Base-by-base conservation (phyloP, 1,139 yeast genomes). In the Geotrichum citri-aurantii region DNA sequence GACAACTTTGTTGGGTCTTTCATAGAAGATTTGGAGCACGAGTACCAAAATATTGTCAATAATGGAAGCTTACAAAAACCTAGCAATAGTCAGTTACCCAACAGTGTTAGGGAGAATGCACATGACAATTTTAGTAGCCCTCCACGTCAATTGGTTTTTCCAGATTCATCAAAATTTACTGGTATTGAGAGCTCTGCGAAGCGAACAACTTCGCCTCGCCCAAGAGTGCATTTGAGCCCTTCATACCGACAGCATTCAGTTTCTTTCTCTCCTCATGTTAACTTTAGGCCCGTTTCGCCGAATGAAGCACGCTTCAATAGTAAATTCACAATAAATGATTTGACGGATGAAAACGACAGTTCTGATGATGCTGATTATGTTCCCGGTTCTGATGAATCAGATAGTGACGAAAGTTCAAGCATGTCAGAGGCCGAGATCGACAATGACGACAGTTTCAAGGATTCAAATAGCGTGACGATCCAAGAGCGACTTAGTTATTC, bases 41-140 rank as follows among this genome's bases (percentile, higher is more conserved):
- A 56, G 29, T 56, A 56, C 24, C 55, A 56, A 33, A 27, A 56
- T 33, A 56, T 56, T 19, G 23, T 56, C 4, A 51, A 56, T 24
- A 11, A 14, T 19, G 46, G 31, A 27, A 14, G 29, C n/a, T 29
- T 40, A 10, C 26, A 21, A 14, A 17, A 49, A 27, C 21, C 44
- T 11, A 11, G 14, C 14, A 6, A 24, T 7, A 24, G 29, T 37
- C 44, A 7, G 44, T 5, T 37, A 7, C 19, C 44, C 44, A 37
- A 37, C 17, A 17, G 44, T 12, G 19, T 10, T 29, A 10, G 21
- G 17, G 6, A 49, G 12, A 10, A 14, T 29, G 8, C 52, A 4
- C 37, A n/a, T 14, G 27, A 17, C 17, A 12, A n/a, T 31, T 37
- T 37, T n/a, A 37, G 23, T 19, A 29, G 40, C 6, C 42, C 24